Percentiles rank a stretch among this genome's conserved stretches.
Evolutionary conservation across 306 rosid species (phyloP).

Genomic region (Vigna angularis): DNA sequence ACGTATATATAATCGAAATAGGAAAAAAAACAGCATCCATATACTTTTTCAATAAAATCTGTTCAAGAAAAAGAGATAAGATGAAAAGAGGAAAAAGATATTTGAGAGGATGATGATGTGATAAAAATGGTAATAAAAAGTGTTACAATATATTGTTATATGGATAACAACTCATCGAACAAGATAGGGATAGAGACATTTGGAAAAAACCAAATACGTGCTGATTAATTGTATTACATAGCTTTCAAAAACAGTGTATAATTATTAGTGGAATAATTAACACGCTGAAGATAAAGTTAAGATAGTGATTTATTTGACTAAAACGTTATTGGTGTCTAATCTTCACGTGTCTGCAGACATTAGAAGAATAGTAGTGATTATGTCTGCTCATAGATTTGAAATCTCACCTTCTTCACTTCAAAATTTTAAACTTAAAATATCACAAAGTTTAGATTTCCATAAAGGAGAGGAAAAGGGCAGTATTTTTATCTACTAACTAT

Average conservation of each 20-base stretch:
- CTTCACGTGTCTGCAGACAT: conserved; percentile 41
- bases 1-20: conserved; percentile 32
- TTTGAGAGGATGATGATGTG: background rate
- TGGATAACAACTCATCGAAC: conserved; percentile 21
- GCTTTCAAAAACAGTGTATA: background rate
- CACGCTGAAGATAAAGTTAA: conserved; percentile 15
- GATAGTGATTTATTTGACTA: conserved; percentile 10
- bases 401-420: conserved; percentile 7
- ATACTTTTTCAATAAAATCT: background rate
- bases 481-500: background rate
- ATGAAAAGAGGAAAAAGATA: background rate
- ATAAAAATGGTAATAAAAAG: background rate
- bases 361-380: background rate
- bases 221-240: background rate
- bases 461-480: background rate
- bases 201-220: background rate
- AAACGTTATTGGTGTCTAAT: conserved; percentile 27
- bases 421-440: background rate
- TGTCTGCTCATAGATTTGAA: background rate
- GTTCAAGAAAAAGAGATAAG: background rate
- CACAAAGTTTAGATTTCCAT: background rate
- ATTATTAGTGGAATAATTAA: conserved; percentile 2
- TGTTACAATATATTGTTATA: background rate
- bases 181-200: conserved; percentile 34
- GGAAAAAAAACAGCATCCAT: background rate